These are phyloP conservation scores for Aspergillus caelatus DNA, from an alignment of 2,329 filamentous ascomycete species.

Conservation along the genomic window DNA sequence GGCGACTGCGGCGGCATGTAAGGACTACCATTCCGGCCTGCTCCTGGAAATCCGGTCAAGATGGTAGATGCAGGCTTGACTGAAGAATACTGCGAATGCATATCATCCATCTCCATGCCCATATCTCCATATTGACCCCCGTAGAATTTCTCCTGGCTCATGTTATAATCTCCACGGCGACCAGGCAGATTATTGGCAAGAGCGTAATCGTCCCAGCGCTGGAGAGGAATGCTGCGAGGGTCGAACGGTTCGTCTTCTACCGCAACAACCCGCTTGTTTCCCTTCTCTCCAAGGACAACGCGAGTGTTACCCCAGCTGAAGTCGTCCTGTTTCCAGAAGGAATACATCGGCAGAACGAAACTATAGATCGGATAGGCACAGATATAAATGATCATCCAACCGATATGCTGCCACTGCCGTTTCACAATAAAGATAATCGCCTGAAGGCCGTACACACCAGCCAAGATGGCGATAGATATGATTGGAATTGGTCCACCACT, in stretches of 20 bases:
- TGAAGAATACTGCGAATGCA: conserved; percentile 93
- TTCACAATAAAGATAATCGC: conserved; percentile 96
- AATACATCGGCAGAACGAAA: conserved; percentile 88
- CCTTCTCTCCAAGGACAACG: conserved; percentile 93
- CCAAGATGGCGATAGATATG: conserved; percentile 87
- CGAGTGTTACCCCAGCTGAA: conserved; percentile 99
- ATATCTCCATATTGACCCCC: conserved; percentile 69
- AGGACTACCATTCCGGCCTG: conserved; percentile 55
- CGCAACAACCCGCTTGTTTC: conserved; percentile 85
- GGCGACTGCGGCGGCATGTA: conserved; percentile 86
- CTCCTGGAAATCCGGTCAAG: conserved; percentile 76
- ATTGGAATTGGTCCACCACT: conserved; percentile 76
- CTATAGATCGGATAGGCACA: conserved; percentile 94
- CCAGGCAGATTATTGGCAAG: conserved; percentile 83
- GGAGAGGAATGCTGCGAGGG: conserved; percentile 87
- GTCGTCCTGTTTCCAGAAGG: conserved; percentile 99
- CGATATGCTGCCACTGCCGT: conserved; percentile 96
- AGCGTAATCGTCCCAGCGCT: conserved; percentile 97
- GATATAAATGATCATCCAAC: conserved; percentile 99
- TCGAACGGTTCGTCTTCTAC: conserved; percentile 84
- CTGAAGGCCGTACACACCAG: conserved; percentile 91
- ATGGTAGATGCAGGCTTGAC: conserved; percentile 85
- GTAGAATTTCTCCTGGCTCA: conserved; percentile 64
- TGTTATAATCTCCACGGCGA: conserved; percentile 70
- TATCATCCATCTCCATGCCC: conserved; percentile 95